Evolutionary conservation across 345 rosid genomes (phyloP).

Genomic region (Salix dunnii): DNA sequence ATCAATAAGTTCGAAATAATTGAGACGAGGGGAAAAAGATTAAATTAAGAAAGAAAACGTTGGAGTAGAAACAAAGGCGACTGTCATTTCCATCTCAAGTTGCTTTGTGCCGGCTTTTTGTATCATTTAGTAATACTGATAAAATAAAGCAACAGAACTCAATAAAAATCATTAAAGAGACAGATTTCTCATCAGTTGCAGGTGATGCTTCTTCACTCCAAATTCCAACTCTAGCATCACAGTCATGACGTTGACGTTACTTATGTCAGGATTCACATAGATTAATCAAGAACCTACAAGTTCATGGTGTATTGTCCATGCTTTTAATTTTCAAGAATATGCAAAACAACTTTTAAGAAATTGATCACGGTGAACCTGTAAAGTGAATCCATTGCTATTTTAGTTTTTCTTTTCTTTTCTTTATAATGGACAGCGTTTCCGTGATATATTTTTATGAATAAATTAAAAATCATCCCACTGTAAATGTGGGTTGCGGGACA

Average conservation of each 20-base stretch:
- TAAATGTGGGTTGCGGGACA: conserved; percentile 10
- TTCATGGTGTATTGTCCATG: too few species aligned
- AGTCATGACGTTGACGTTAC: background rate
- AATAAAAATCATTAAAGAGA: background rate
- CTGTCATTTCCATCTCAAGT: background rate
- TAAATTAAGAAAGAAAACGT: background rate
- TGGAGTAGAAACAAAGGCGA: background rate
- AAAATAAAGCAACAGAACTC: background rate
- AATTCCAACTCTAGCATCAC: background rate
- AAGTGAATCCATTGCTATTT: too few species aligned
- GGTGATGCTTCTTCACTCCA: background rate
- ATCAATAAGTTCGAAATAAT: background rate
- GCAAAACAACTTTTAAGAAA: too few species aligned
- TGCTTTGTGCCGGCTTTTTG: background rate
- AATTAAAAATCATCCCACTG: background rate
- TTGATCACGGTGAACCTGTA: too few species aligned
- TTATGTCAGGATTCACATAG: background rate
- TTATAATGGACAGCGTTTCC: background rate
- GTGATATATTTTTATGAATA: background rate
- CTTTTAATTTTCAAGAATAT: too few species aligned
- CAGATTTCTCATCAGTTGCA: background rate
- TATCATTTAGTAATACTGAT: background rate
- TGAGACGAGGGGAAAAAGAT: background rate
- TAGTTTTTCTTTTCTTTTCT: too few species aligned
- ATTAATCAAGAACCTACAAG: background rate